phyloP scores from a whole-genome alignment of 768 basidiomycete species.

The Suillus lakei region DNA sequence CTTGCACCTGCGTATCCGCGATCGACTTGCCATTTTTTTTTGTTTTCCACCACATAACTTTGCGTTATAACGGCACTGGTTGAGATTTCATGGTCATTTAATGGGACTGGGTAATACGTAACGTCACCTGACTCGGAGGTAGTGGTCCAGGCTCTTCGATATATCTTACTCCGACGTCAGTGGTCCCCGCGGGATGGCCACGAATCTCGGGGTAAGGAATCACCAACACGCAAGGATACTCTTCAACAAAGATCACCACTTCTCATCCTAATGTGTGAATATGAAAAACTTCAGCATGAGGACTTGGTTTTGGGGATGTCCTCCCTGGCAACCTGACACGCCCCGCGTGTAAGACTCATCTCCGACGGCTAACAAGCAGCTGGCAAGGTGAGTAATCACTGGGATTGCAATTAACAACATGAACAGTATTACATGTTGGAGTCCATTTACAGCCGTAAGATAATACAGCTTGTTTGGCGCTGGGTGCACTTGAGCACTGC shows the following conservation, averaged over 20 bases:
- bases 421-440: not conserved
- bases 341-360: not conserved
- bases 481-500: not conserved
- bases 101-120: not conserved
- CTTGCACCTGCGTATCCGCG: no score
- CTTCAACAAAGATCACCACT: not conserved
- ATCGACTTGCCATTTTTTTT: no score
- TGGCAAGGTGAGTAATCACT: not conserved
- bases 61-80: no score
- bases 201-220: not conserved
- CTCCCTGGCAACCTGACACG: constrained; percentile 1
- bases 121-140: not conserved
- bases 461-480: not conserved
- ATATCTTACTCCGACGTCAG: not conserved
- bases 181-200: not conserved
- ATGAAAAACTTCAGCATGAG: constrained; percentile 1
- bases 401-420: no score
- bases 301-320: not conserved
- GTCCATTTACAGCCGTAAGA: not conserved
- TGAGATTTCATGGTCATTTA: no score
- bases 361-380: not conserved
- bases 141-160: not conserved
- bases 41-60: no score
- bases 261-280: not conserved
- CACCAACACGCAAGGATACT: not conserved